Evolutionary conservation across 805 yeast species (phyloP).

Genomic region (Lipomyces spencermartinsiae): DNA sequence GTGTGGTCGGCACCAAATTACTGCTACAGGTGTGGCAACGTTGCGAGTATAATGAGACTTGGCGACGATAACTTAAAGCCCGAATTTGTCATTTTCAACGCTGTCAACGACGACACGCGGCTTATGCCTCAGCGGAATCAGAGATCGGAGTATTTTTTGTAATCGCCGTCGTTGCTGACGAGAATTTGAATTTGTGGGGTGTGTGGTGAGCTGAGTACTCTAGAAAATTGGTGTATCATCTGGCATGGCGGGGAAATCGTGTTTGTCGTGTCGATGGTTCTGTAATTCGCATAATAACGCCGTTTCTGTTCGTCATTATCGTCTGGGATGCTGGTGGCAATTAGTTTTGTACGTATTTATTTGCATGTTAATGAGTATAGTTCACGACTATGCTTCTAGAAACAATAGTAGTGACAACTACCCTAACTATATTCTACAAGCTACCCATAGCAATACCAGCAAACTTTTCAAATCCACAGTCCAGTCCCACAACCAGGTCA

Average conservation of each 20-base stretch:
- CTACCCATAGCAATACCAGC: background rate
- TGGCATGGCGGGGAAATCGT: background rate
- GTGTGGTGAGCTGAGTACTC: background rate
- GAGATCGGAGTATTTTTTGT: slow-evolving; percentile 50
- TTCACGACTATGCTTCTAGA: background rate
- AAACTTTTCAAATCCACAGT: background rate
- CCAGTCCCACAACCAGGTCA: background rate
- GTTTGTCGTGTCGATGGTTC: background rate
- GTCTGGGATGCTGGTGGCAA: background rate
- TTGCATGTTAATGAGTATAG: background rate
- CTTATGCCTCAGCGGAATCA: slow-evolving; percentile 48
- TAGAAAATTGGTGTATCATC: no score
- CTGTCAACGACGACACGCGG: slow-evolving; percentile 75
- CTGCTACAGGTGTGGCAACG: slow-evolving; percentile 97
- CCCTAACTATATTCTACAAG: no score
- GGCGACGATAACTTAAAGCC: slow-evolving; percentile 80
- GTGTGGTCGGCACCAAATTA: slow-evolving; percentile 98
- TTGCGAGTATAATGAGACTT: slow-evolving; percentile 96
- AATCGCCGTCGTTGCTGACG: background rate
- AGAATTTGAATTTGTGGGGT: background rate
- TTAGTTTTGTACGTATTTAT: background rate
- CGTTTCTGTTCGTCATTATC: background rate
- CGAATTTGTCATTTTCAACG: slow-evolving; percentile 90
- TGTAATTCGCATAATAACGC: background rate
- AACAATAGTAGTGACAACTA: no score